Evolutionary conservation across 768 basidiomycete species (phyloP).

Genomic region (Russula abietina): DNA sequence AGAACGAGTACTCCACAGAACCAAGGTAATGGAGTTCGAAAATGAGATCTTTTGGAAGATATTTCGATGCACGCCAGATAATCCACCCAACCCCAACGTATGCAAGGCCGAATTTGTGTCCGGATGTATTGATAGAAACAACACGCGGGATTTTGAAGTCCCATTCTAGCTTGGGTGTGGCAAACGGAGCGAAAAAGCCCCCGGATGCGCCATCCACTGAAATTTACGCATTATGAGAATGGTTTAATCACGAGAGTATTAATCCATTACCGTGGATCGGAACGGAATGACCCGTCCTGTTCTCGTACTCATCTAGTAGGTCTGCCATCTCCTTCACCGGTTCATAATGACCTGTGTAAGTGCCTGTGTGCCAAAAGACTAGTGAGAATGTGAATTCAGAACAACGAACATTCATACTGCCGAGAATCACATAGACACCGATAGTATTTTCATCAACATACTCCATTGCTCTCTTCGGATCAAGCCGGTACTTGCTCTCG

Average conservation of each 20-base stretch:
- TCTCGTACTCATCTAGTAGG: constrained; percentile 55
- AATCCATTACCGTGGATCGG: constrained; percentile 36
- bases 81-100: constrained; percentile 62
- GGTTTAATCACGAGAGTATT: background rate
- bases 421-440: constrained; percentile 57
- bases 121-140: constrained; percentile 51
- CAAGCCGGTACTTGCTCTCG: constrained; percentile 74
- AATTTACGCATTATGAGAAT: constrained; percentile 13
- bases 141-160: constrained; percentile 57
- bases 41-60: constrained; percentile 63
- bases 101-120: constrained; percentile 55
- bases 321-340: constrained; percentile 82
- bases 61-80: constrained; percentile 51
- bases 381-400: background rate
- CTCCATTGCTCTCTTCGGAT: constrained; percentile 57
- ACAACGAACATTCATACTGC: constrained; percentile 33
- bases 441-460: constrained; percentile 69
- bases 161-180: constrained; percentile 47
- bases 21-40: constrained; percentile 53
- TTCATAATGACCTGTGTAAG: constrained; percentile 59
- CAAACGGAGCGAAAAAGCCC: constrained; percentile 60
- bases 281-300: constrained; percentile 38
- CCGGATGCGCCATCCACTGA: constrained; percentile 55
- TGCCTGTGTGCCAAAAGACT: constrained; percentile 26
- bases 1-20: constrained; percentile 69